These are phyloP conservation scores for Phytophthora nicotianae DNA, from an alignment of 352 stramenopile species.

Conservation along the genomic window DNA sequence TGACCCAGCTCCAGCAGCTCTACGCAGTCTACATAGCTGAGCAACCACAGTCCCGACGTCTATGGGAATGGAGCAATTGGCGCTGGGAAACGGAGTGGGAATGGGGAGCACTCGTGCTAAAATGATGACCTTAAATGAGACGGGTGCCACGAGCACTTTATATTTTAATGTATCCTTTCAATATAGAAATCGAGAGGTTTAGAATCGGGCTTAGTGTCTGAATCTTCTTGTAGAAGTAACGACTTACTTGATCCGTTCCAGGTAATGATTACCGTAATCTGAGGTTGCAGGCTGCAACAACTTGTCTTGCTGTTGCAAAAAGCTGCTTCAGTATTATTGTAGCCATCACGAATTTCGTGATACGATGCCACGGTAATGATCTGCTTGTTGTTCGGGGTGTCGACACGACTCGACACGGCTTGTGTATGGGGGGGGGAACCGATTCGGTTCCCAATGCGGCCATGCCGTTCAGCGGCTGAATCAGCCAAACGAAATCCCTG, in stretches of 20 bases:
- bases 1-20: conserved; percentile 50
- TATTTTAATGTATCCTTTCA: conserved; percentile 14
- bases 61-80: conserved; percentile 54
- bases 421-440: too few relatives aligned
- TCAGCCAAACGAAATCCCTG: conserved; percentile 3
- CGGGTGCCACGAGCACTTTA: background rate
- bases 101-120: conserved; percentile 42
- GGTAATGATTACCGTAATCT: too few relatives aligned
- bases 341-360: too few relatives aligned
- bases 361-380: background rate
- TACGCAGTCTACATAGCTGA: conserved; percentile 40
- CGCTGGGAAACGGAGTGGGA: conserved; percentile 55
- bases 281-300: too few relatives aligned
- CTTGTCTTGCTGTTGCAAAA: too few relatives aligned
- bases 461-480: too few relatives aligned
- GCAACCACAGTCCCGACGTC: conserved; percentile 31
- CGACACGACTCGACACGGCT: background rate
- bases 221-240: too few relatives aligned
- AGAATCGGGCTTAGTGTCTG: background rate
- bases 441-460: too few relatives aligned
- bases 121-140: conserved; percentile 3
- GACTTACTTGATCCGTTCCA: too few relatives aligned
- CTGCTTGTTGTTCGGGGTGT: background rate
- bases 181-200: conserved; percentile 18
- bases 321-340: too few relatives aligned